Base-by-base conservation (phyloP, 1,284 basidiomycete genomes). In the Heterobasidion annosum region DNA sequence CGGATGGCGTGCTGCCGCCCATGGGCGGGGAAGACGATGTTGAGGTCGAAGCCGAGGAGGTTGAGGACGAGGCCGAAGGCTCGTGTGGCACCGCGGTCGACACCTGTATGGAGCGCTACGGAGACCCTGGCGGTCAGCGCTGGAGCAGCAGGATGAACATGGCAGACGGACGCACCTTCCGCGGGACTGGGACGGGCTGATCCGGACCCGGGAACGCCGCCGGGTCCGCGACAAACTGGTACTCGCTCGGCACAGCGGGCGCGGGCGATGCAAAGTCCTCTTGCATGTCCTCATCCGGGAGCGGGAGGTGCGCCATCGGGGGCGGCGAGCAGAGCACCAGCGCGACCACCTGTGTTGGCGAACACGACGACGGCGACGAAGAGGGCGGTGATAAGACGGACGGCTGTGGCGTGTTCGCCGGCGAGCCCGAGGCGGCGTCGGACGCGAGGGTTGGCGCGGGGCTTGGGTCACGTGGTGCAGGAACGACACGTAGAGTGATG, bases 401-500 rank as follows among this genome's bases (percentile, higher is more conserved):
- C 25, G 25, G 25, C 4, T 25, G 25, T 25, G 25, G 25, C 25
- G 25, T 25, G 25, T 25, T 25, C 25, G 25, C 25, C 37, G 12
- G 37, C 37, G 37, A 40, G 37, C 10, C n/a, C 10, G 37, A 40
- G 37, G 37, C n/a, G 16, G 44, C 25, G 52, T 32, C 25, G 54
- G 57, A 33, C 46, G 43, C 19, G 56, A 49, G 8, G 40, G 56
- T 10, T 0, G 10, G 46, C 25, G 46, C 46, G 8, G 12, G 18
- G 12, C 8, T 15, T 6, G 32, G 46, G 15, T 54, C 15, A 48
- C 35, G 47, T 50, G 9, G 40, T 15, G 32, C 37, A 54, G 5
- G 18, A 13, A 34, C 15, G 56, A 8, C 47, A 16, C 19, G 58
- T 56, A 15, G 57, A 25, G 8, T 40, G 47, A 47, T 19, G 43